Evolutionary conservation across 2,329 filamentous ascomycete genomes (phyloP).

Genomic region (Pseudogymnoascus destructans): DNA sequence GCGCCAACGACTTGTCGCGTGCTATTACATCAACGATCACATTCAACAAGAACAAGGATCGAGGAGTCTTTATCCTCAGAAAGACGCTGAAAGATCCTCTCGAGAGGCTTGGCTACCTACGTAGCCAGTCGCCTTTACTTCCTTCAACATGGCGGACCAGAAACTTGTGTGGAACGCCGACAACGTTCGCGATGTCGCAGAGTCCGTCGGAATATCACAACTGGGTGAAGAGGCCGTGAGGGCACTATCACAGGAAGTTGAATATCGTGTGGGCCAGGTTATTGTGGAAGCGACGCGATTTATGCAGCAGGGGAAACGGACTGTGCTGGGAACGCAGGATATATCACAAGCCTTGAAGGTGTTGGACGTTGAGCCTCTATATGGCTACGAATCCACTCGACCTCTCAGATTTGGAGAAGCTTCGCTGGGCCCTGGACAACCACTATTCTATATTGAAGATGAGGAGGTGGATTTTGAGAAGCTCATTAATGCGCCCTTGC

Average conservation of each 20-base stretch:
- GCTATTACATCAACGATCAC: not conserved
- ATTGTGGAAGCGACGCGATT: conserved; percentile 89
- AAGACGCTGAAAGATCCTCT: not conserved
- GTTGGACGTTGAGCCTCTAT: conserved; percentile 86
- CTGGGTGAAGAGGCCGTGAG: conserved; percentile 79
- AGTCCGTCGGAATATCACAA: conserved; percentile 77
- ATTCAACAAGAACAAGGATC: not conserved
- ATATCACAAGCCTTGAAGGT: conserved; percentile 73
- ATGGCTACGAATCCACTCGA: conserved; percentile 87
- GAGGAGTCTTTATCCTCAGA: not conserved
- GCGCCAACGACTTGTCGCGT: not conserved
- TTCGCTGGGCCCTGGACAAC: conserved; percentile 82
- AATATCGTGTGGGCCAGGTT: conserved; percentile 87
- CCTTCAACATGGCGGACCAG: conserved; percentile 19
- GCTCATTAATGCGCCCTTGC: conserved; percentile 88
- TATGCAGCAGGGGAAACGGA: conserved; percentile 85
- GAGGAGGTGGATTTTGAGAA: conserved; percentile 99
- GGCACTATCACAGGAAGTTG: conserved; percentile 81
- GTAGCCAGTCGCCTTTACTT: not conserved
- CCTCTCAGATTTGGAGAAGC: conserved; percentile 88
- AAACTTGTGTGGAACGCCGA: conserved; percentile 82
- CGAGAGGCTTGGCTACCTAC: not conserved
- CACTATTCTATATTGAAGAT: conserved; percentile 93
- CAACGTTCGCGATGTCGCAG: conserved; percentile 89
- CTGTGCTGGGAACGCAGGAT: conserved; percentile 78